phyloP scores from a whole-genome alignment of 371 early-diverging fungal species.

The Mucor ambiguus region DNA sequence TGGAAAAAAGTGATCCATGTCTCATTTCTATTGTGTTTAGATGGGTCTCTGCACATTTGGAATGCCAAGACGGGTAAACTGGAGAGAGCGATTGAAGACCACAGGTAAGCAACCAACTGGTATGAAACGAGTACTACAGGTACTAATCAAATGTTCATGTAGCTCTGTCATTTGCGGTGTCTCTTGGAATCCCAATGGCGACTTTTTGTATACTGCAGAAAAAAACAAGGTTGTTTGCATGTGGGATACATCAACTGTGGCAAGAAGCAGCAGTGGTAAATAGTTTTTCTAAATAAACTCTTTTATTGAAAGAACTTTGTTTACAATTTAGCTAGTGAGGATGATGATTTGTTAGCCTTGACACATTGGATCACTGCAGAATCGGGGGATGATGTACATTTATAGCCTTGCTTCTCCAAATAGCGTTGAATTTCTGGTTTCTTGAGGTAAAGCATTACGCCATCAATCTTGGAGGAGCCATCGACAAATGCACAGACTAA shows the following conservation, averaged over 20 bases:
- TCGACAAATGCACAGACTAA: background rate
- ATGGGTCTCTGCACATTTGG: slow-evolving; percentile 82
- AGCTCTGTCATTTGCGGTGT: slow-evolving; percentile 60
- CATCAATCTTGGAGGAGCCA: background rate
- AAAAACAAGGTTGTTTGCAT: slow-evolving; percentile 68
- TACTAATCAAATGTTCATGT: slow-evolving; percentile 14
- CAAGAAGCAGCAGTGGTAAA: background rate
- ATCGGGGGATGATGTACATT: background rate
- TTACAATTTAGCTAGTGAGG: background rate
- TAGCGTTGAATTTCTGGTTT: background rate
- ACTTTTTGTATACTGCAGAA: slow-evolving; percentile 72
- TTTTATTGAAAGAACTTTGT: background rate
- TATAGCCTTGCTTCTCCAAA: slow-evolving; percentile 1
- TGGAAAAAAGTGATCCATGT: background rate
- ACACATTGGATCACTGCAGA: background rate
- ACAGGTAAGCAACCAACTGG: slow-evolving; percentile 42
- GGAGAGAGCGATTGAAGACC: slow-evolving; percentile 53
- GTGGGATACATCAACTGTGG: slow-evolving; percentile 39
- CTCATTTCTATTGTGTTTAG: slow-evolving; percentile 26
- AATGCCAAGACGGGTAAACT: slow-evolving; percentile 56
- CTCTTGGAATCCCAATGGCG: slow-evolving; percentile 66
- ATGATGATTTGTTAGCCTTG: background rate
- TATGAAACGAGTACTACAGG: background rate
- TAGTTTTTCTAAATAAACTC: background rate
- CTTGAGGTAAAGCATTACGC: slow-evolving; percentile 6